Percentiles rank a stretch among this genome's conserved stretches.
phyloP scores from a whole-genome alignment of 805 yeast species.

The Starmerella davenportii region DNA sequence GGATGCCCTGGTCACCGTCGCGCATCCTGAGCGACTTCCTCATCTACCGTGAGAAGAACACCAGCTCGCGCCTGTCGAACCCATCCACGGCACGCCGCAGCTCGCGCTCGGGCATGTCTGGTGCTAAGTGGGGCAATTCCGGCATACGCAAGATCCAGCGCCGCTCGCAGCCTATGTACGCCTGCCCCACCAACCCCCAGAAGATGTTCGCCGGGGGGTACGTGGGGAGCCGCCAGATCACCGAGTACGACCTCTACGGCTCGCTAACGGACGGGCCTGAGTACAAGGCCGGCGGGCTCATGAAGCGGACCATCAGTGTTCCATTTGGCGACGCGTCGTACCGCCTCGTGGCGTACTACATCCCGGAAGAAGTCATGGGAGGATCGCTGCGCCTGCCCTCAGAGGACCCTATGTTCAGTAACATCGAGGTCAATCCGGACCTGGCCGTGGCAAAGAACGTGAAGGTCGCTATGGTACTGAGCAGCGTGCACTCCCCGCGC shows the following conservation, averaged over 20 bases:
- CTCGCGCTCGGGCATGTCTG: not conserved
- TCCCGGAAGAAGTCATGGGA: conserved; percentile 50
- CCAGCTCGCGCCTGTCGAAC: conserved; percentile 8
- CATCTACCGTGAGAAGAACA: conserved; percentile 55
- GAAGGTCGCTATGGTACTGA: not conserved
- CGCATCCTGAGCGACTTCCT: conserved; percentile 72
- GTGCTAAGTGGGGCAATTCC: not conserved
- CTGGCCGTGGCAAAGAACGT: conserved; percentile 14
- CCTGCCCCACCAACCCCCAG: not conserved
- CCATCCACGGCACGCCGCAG: not conserved
- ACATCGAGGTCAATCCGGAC: conserved; percentile 27
- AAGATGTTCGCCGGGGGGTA: not conserved
- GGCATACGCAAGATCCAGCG: not conserved
- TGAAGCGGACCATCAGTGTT: conserved; percentile 64
- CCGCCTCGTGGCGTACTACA: conserved; percentile 66
- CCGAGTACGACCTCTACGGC: conserved; percentile 28
- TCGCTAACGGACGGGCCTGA: conserved; percentile 43
- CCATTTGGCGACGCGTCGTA: conserved; percentile 19
- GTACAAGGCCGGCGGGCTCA: conserved; percentile 52
- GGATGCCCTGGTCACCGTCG: conserved; percentile 86
- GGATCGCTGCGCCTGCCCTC: conserved; percentile 43
- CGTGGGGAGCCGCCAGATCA: not conserved
- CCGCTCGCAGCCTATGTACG: not conserved
- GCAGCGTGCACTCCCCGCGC: not conserved
- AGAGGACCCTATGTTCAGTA: conserved; percentile 32